phyloP scores from a whole-genome alignment of 306 rosid species.

The Cucumis hystrix region DNA sequence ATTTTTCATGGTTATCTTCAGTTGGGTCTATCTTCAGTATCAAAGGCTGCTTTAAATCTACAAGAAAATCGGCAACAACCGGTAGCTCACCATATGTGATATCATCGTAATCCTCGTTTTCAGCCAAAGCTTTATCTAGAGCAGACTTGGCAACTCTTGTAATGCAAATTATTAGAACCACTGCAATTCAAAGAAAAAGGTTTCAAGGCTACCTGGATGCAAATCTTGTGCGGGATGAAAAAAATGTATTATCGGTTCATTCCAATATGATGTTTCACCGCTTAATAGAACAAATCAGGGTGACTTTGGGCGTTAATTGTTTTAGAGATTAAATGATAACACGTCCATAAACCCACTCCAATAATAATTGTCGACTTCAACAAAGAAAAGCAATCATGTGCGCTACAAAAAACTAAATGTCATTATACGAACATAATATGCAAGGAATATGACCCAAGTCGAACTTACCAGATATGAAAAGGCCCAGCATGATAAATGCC shows the following conservation, averaged over 20 bases:
- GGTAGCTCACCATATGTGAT: conserved; percentile 24
- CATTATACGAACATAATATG: background rate
- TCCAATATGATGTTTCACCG: background rate
- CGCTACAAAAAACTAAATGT: background rate
- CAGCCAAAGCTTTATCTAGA: conserved; percentile 80
- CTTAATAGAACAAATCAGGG: background rate
- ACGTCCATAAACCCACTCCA: background rate
- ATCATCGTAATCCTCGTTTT: conserved; percentile 35
- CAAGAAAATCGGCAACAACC: conserved; percentile 21
- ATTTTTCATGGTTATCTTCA: conserved; percentile 13
- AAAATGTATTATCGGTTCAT: background rate
- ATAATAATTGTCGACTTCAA: background rate
- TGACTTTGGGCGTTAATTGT: background rate
- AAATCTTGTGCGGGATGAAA: background rate
- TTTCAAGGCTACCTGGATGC: background rate
- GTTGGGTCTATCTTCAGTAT: conserved; percentile 42
- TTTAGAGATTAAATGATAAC: background rate
- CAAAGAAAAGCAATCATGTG: background rate
- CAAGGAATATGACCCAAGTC: background rate
- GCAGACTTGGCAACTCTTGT: conserved; percentile 78
- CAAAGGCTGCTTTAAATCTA: conserved; percentile 60
- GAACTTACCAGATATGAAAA: conserved; percentile 60
- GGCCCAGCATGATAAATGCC: conserved; percentile 61
- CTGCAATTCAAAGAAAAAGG: conserved; percentile 29
- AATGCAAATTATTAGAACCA: conserved; percentile 50